Percentiles rank a stretch among this genome's conserved stretches.
phyloP scores from a whole-genome alignment of 306 rosid species.

The Prunus davidiana region DNA sequence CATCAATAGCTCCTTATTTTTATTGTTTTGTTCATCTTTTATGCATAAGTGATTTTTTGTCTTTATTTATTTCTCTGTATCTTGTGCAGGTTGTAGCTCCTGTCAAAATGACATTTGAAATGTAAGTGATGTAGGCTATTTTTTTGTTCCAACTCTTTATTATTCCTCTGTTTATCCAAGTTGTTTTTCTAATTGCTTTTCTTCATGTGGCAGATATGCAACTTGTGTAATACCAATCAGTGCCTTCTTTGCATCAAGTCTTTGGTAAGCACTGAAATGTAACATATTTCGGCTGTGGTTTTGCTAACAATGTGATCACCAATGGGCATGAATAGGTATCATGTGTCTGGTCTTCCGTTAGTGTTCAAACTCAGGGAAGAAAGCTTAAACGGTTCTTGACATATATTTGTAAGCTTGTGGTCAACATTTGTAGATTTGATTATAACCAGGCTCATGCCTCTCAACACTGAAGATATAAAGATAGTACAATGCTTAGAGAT shows the following conservation, averaged over 20 bases:
- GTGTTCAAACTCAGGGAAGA: background rate
- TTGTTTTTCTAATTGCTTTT: slow-evolving; percentile 5
- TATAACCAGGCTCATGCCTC: background rate
- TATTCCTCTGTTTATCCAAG: background rate
- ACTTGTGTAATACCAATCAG: slow-evolving; percentile 92
- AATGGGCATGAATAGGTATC: background rate
- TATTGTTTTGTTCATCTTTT: background rate
- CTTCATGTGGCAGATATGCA: slow-evolving; percentile 67
- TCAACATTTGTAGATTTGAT: background rate
- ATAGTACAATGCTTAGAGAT: background rate
- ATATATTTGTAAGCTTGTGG: slow-evolving; percentile 2
- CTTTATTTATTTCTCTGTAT: slow-evolving; percentile 9
- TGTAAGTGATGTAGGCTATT: slow-evolving; percentile 49
- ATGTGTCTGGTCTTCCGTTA: background rate
- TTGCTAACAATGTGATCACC: background rate
- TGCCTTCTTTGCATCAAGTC: slow-evolving; percentile 96
- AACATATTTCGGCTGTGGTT: slow-evolving; percentile 2
- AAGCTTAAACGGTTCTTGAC: background rate
- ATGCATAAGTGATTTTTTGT: background rate
- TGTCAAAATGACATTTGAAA: slow-evolving; percentile 88
- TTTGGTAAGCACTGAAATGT: slow-evolving; percentile 59
- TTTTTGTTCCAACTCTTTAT: background rate
- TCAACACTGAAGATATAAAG: background rate
- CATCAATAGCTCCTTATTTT: background rate
- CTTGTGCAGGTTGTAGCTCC: slow-evolving; percentile 82